Evolutionary conservation across 1,284 basidiomycete genomes (phyloP), one percentile per base, ranked within the genome.

Genomic region (Cryptococcus sp.): DNA sequence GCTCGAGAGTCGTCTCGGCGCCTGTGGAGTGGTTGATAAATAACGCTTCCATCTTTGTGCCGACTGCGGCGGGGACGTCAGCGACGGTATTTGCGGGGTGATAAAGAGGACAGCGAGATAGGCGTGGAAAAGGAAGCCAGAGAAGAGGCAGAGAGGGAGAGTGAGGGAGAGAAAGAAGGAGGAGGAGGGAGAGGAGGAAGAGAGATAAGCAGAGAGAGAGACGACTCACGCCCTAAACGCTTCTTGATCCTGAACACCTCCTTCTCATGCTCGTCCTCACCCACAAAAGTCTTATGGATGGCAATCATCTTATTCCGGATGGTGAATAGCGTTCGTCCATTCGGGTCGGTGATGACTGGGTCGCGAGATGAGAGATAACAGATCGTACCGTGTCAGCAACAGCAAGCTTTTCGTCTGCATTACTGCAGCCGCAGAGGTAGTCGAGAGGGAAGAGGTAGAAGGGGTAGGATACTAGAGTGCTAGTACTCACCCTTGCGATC

Each of bases 221-320:
- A 3, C 22, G 13, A 70, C 76, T 65, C 60, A 77, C 77, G 35
- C 15, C 57, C 51, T 20, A 71, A 53, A 50, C 67, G 60, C 51
- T 71, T 73, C 55, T 57, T 70, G 31, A 78, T 68, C 22, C 60
- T 52, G 57, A 78, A 77, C 5, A 78, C 46, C 56, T 71, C 70
- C 13, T 66, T 61, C 5, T 65, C 77, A 13, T 56, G 31, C 15
- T 60, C 50, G 47, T 71, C 67, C 53, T 72, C 70, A 17, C 64
- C 73, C n/a, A 72, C 46, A 38, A 64, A 75, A 0, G 67, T 67
- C 56, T 68, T 70, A 47, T 61, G 67, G 23, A 77, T 57, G 1
- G 72, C 44, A 2, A 77, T 17, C 19, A 75, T 31, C 64, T 75
- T 77, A 53, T 69, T 68, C 22, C 65, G 54, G 8, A 79, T 51